Percentiles rank a stretch among this genome's conserved stretches.
phyloP scores from a whole-genome alignment of 441 rosid species.

The Gossypium trilobum region DNA sequence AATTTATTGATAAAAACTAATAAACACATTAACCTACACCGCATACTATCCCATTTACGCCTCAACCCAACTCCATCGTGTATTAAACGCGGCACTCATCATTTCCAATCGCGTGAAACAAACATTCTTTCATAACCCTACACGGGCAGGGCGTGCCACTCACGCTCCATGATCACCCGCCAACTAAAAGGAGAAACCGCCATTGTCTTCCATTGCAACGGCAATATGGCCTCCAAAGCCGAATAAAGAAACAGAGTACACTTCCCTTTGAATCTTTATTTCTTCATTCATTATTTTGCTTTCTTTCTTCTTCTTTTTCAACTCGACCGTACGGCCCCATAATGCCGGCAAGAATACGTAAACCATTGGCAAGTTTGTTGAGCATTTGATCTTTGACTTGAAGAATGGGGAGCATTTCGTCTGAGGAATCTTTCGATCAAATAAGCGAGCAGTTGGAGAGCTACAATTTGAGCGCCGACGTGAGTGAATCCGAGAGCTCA shows the following conservation, averaged over 20 bases:
- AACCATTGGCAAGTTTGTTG: neutral
- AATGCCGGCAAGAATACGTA: neutral
- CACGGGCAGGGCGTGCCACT: neutral
- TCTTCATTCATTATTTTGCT: neutral
- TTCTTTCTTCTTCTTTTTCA: neutral
- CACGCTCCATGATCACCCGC: slow-evolving; percentile 17
- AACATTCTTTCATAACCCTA: neutral
- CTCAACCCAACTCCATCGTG: neutral
- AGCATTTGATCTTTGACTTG: neutral
- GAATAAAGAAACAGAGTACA: neutral
- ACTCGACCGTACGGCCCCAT: neutral
- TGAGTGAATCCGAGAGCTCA: slow-evolving; percentile 88
- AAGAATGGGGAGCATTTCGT: slow-evolving; percentile 56
- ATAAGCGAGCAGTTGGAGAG: slow-evolving; percentile 72
- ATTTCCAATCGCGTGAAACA: neutral
- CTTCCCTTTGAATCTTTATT: neutral
- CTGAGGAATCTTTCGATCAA: slow-evolving; percentile 53
- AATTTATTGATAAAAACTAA: slow-evolving; percentile 5
- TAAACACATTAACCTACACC: slow-evolving; percentile 1
- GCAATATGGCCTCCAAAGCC: neutral
- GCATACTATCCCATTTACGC: neutral
- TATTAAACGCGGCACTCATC: neutral
- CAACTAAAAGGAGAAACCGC: slow-evolving; percentile 7
- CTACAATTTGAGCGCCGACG: slow-evolving; percentile 86
- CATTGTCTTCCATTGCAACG: neutral